Evolutionary conservation across 83 land plant species (phyloP).

Genomic region (Thuja plicata): DNA sequence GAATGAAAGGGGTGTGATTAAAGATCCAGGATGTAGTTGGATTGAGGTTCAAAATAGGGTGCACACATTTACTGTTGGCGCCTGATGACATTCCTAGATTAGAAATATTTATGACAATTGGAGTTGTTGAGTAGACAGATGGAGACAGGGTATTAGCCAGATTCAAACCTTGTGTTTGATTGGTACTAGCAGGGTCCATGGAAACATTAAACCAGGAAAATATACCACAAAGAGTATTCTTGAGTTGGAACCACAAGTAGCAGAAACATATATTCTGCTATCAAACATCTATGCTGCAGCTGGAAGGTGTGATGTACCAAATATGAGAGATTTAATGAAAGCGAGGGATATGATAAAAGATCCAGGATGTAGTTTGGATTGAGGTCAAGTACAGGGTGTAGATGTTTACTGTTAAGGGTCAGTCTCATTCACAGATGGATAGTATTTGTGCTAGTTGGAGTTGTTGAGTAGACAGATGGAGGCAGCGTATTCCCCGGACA

Average conservation of each 20-base stretch:
- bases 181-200: conserved; percentile 29
- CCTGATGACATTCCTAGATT: conserved; percentile 19
- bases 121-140: conserved; percentile 21
- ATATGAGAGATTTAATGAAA: conserved; percentile 31
- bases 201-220: conserved; percentile 19
- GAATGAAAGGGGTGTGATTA: conserved; percentile 28
- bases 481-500: conserved; percentile 8
- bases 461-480: conserved; percentile 18
- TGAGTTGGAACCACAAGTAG: conserved; percentile 23
- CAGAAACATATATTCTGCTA: conserved; percentile 28
- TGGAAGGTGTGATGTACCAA: conserved; percentile 24
- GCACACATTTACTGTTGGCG: conserved; percentile 24
- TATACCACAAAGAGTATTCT: conserved; percentile 12
- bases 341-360: conserved; percentile 32
- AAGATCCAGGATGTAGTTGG: conserved; percentile 42
- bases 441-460: conserved; percentile 13
- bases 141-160: conserved; percentile 15
- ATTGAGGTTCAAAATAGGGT: conserved; percentile 28
- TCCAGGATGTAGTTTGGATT: conserved; percentile 36
- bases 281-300: conserved; percentile 24
- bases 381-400: conserved; percentile 24
- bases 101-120: neutral
- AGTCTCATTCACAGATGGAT: conserved; percentile 19
- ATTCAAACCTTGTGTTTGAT: conserved; percentile 8
- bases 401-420: conserved; percentile 16